Percentiles rank a stretch among this genome's conserved stretches.
Evolutionary conservation across 306 rosid species (phyloP).

Genomic region (Castanospermum australe): DNA sequence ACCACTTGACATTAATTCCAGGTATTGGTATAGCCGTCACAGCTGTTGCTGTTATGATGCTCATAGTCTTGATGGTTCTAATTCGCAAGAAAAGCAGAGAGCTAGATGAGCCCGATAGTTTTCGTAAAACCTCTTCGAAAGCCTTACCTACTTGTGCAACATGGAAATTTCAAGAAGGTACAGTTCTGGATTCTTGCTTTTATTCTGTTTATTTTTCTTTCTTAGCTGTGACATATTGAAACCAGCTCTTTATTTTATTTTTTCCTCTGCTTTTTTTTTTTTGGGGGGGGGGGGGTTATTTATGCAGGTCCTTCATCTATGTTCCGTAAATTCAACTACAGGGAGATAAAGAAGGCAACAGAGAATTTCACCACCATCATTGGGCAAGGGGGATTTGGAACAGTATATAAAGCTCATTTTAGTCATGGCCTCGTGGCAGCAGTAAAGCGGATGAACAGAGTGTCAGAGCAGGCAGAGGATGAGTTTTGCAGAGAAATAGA

Average conservation of each 20-base stretch:
- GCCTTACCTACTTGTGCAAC: slow-evolving; percentile 50
- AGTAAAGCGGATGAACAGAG: slow-evolving; percentile 82
- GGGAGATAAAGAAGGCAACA: slow-evolving; percentile 93
- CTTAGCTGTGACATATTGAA: slow-evolving; percentile 11
- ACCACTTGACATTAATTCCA: slow-evolving; percentile 72
- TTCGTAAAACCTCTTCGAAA: slow-evolving; percentile 55
- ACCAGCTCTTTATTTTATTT: not conserved
- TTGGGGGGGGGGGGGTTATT: not conserved
- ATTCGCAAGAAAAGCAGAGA: slow-evolving; percentile 79
- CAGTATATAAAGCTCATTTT: slow-evolving; percentile 85
- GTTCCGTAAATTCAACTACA: slow-evolving; percentile 80
- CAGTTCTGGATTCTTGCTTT: slow-evolving; percentile 7
- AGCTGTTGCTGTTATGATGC: slow-evolving; percentile 63
- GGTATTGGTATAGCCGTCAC: slow-evolving; percentile 80
- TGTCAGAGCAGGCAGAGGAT: slow-evolving; percentile 84
- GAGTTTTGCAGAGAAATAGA: slow-evolving; percentile 91
- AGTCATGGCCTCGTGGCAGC: slow-evolving; percentile 75
- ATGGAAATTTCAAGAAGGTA: slow-evolving; percentile 88
- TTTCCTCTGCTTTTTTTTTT: slow-evolving; percentile 17
- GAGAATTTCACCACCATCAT: slow-evolving; percentile 66
- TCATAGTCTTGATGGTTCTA: slow-evolving; percentile 74
- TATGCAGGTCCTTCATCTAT: slow-evolving; percentile 72
- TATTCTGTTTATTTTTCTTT: slow-evolving; percentile 7
- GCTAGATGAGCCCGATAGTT: slow-evolving; percentile 56
- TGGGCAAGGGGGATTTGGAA: slow-evolving; percentile 98